Conservation (phyloP, 1,284 basidiomycete species). For the Puccinia hordei region DNA sequence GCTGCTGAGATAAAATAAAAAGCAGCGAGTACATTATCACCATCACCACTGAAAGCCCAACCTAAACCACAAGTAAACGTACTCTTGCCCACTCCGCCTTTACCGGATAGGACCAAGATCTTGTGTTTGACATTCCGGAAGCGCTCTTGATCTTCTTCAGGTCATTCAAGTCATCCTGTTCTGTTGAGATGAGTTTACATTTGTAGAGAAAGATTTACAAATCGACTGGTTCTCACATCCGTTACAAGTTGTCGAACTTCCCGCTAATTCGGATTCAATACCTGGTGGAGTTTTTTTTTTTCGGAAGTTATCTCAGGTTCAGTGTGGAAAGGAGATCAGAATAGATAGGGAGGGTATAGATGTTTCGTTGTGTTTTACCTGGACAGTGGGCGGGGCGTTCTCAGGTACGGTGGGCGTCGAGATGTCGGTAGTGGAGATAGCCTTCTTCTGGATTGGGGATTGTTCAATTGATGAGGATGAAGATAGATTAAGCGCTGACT, state of each 20-base stretch:
- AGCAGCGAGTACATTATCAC: slow-evolving; percentile 71
- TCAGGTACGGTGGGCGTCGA: slow-evolving; percentile 15
- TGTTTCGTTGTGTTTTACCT: slow-evolving; percentile 11
- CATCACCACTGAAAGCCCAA: slow-evolving; percentile 92
- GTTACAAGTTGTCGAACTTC: slow-evolving; percentile 57
- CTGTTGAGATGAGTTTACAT: slow-evolving; percentile 77
- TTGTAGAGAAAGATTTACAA: slow-evolving; percentile 67
- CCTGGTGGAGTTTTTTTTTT: slow-evolving; percentile 13
- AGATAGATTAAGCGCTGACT: not conserved
- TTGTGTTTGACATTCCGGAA: slow-evolving; percentile 83
- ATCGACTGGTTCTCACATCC: slow-evolving; percentile 80
- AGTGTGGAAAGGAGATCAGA: not conserved
- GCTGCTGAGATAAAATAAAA: not conserved
- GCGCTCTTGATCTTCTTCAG: slow-evolving; percentile 80
- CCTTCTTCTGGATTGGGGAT: not conserved
- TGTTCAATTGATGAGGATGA: not conserved
- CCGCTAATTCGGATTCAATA: slow-evolving; percentile 56
- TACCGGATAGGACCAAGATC: slow-evolving; percentile 90
- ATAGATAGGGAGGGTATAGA: not conserved
- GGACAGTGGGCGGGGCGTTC: slow-evolving; percentile 48
- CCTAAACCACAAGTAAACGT: slow-evolving; percentile 94
- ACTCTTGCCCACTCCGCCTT: slow-evolving; percentile 97
- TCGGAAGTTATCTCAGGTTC: not conserved
- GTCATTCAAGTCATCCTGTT: slow-evolving; percentile 63
- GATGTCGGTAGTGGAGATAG: not conserved